These are phyloP conservation scores for Chytriomyces confervae DNA, from an alignment of 192 early-diverging fungal species.

Conservation along the genomic window DNA sequence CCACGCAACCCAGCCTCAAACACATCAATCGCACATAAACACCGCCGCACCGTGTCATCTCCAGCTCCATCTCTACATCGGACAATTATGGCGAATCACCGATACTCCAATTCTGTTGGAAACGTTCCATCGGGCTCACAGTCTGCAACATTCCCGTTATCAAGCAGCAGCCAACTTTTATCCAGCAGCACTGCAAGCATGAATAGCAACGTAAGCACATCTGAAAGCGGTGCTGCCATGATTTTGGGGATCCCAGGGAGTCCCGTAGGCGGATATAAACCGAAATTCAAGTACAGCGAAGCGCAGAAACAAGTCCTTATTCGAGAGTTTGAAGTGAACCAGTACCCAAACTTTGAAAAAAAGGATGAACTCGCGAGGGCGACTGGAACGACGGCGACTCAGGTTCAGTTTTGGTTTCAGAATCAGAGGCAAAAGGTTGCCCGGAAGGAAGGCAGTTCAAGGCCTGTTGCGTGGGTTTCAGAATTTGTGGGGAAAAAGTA, in stretches of 20 bases:
- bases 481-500: background rate
- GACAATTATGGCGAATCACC: too few species aligned
- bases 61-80: too few species aligned
- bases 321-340: conserved; percentile 20
- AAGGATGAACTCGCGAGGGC: conserved; percentile 14
- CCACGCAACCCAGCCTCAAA: too few species aligned
- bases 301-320: conserved; percentile 9
- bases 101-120: too few species aligned
- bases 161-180: background rate
- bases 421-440: conserved; percentile 9
- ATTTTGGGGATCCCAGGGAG: background rate
- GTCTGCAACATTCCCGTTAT: background rate
- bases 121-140: too few species aligned
- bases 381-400: conserved; percentile 21
- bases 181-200: background rate
- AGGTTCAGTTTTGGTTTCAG: conserved; percentile 31
- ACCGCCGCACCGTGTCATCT: too few species aligned
- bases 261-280: conserved; percentile 1
- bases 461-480: background rate
- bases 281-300: conserved; percentile 21
- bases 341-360: conserved; percentile 4
- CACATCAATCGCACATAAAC: too few species aligned
- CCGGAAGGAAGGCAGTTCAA: background rate
- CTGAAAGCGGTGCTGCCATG: background rate
- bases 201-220: too few species aligned